phyloP scores from a whole-genome alignment of 2,329 filamentous ascomycete species.

The Septoria petroselini region DNA sequence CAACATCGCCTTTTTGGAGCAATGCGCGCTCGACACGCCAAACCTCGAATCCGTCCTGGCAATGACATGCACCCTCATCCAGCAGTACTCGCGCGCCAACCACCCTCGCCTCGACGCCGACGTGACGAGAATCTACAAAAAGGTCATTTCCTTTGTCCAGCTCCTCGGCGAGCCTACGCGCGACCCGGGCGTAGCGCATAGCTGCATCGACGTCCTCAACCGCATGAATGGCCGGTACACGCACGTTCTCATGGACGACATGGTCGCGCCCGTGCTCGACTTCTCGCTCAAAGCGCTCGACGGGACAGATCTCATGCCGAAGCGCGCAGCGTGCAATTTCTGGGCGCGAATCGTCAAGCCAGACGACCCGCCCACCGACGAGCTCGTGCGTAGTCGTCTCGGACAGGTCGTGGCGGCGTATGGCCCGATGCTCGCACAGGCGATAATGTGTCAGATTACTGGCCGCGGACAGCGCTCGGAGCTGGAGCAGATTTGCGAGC shows the following conservation, averaged over 20 bases:
- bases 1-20: slow-evolving; percentile 61
- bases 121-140: slow-evolving; percentile 55
- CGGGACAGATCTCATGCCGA: slow-evolving; percentile 70
- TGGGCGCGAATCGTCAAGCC: slow-evolving; percentile 59
- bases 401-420: slow-evolving; percentile 54
- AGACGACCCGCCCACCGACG: slow-evolving; percentile 37
- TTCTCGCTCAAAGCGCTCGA: slow-evolving; percentile 69
- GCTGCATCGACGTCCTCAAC: slow-evolving; percentile 68
- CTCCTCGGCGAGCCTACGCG: slow-evolving; percentile 60
- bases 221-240: slow-evolving; percentile 61
- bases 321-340: slow-evolving; percentile 69
- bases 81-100: slow-evolving; percentile 39
- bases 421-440: slow-evolving; percentile 59
- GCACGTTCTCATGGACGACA: slow-evolving; percentile 57
- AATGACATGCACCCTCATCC: slow-evolving; percentile 66
- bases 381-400: slow-evolving; percentile 21
- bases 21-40: slow-evolving; percentile 57
- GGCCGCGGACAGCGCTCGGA: slow-evolving; percentile 69
- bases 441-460: slow-evolving; percentile 63
- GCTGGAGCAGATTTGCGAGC: slow-evolving; percentile 67
- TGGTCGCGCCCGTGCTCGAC: slow-evolving; percentile 54
- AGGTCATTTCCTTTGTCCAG: slow-evolving; percentile 62
- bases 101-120: slow-evolving; percentile 48
- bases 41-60: slow-evolving; percentile 67
- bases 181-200: slow-evolving; percentile 70